Conservation (phyloP, 257 asterid genomes). For the Misopates orontium region DNA sequence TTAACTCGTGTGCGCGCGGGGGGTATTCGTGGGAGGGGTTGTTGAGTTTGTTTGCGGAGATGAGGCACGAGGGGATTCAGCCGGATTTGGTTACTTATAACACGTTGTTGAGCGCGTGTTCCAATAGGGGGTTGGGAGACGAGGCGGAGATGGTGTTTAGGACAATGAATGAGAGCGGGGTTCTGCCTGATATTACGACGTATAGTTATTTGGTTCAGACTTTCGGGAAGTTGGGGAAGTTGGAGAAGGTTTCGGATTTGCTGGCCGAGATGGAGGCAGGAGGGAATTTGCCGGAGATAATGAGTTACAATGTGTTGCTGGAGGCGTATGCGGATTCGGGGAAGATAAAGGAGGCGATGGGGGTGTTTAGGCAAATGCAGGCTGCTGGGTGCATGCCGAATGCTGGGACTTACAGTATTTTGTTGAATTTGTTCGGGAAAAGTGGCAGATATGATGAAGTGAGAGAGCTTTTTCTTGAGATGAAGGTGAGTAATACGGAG, state of each 20-base stretch:
- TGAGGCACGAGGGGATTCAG: constrained; percentile 93
- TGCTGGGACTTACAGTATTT: constrained; percentile 78
- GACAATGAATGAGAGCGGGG: constrained; percentile 94
- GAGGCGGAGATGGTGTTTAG: constrained; percentile 96
- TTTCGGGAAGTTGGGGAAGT: constrained; percentile 64
- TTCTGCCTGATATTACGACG: constrained; percentile 78
- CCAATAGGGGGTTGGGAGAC: constrained; percentile 74
- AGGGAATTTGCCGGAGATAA: constrained; percentile 82
- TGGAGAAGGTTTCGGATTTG: constrained; percentile 78
- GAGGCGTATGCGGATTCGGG: constrained; percentile 80
- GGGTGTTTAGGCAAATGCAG: constrained; percentile 94
- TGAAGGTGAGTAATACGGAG: constrained; percentile 89
- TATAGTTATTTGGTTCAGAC: constrained; percentile 80
- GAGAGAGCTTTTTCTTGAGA: constrained; percentile 89
- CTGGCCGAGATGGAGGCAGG: constrained; percentile 79
- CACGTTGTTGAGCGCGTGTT: constrained; percentile 82
- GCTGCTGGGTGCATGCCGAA: constrained; percentile 80
- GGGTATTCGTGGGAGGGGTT: constrained; percentile 97
- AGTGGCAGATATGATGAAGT: constrained; percentile 89
- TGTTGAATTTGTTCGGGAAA: constrained; percentile 82
- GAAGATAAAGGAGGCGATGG: constrained; percentile 76
- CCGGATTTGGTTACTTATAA: constrained; percentile 94
- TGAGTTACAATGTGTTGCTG: constrained; percentile 81
- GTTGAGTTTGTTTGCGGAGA: constrained; percentile 88
- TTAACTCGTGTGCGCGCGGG: constrained; percentile 87